Conservation (phyloP, 2,329 filamentous ascomycete species). For the Exophiala viscosa region DNA sequence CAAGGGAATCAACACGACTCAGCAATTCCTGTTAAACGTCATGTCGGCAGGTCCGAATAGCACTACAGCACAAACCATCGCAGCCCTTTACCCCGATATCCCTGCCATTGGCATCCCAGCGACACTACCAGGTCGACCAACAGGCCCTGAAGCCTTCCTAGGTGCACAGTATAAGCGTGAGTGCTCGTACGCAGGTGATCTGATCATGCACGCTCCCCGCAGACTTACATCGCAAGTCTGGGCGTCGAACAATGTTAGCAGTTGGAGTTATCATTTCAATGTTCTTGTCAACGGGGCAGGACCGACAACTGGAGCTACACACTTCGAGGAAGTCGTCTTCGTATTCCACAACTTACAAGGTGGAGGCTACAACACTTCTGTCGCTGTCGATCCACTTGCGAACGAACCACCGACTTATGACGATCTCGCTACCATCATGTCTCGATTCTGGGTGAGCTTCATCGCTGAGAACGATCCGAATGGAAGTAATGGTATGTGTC, state of each 20-base stretch:
- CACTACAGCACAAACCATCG: conserved; percentile 31
- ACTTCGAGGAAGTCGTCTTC: conserved; percentile 56
- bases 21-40: conserved; percentile 48
- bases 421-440: conserved; percentile 47
- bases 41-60: conserved; percentile 26
- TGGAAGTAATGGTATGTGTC: conserved; percentile 24
- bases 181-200: conserved; percentile 55
- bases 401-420: conserved; percentile 42
- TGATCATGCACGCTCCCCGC: conserved; percentile 54
- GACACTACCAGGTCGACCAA: conserved; percentile 33
- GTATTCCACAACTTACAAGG: conserved; percentile 49
- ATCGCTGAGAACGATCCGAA: conserved; percentile 47
- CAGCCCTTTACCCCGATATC: conserved; percentile 52
- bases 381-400: conserved; percentile 31
- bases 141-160: conserved; percentile 13
- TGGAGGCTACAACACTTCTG: conserved; percentile 18
- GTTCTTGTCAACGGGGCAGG: conserved; percentile 47
- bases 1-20: conserved; percentile 51
- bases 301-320: conserved; percentile 43
- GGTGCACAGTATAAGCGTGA: conserved; percentile 53
- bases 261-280: conserved; percentile 63
- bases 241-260: conserved; percentile 46
- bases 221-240: conserved; percentile 52
- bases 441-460: conserved; percentile 52
- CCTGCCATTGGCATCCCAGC: conserved; percentile 49